Evolutionary conservation across 2,329 filamentous ascomycete genomes (phyloP).

Genomic region (Coniochaeta ligniaria): DNA sequence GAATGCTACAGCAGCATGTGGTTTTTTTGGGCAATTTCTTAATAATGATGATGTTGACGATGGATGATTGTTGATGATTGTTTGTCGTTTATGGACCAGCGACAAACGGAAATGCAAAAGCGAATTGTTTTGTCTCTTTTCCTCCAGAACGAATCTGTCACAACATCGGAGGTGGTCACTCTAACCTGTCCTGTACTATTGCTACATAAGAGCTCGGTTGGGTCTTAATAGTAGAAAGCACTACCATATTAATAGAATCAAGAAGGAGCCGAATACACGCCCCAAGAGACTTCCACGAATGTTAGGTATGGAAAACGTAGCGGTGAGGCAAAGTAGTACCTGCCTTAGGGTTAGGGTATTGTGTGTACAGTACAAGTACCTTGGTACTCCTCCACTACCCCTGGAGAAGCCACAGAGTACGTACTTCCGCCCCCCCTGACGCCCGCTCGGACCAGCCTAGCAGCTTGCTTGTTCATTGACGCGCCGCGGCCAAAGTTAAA

Average conservation of each 20-base stretch:
- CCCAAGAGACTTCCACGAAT: too few species aligned
- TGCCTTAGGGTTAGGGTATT: too few species aligned
- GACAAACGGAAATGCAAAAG: not conserved
- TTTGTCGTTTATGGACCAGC: not conserved
- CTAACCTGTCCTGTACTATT: not conserved
- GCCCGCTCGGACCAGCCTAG: not conserved
- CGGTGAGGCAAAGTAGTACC: too few species aligned
- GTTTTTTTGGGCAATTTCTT: not conserved
- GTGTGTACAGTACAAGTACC: too few species aligned
- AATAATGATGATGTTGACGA: not conserved
- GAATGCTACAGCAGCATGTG: not conserved
- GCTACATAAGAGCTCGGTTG: not conserved
- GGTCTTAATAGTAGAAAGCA: not conserved
- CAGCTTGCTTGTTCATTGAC: not conserved
- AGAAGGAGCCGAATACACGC: too few species aligned
- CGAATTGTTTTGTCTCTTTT: not conserved
- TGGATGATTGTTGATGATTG: not conserved
- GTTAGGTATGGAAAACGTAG: too few species aligned
- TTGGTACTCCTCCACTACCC: too few species aligned
- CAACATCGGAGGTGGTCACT: not conserved
- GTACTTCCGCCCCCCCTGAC: not conserved
- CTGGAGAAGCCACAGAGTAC: not conserved
- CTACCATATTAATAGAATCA: not conserved
- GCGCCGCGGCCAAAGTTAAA: not conserved
- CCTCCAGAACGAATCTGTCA: not conserved